These are phyloP conservation scores for Rhododendron mucronatum DNA, from an alignment of 148 eudicot species.

Conservation along the genomic window DNA sequence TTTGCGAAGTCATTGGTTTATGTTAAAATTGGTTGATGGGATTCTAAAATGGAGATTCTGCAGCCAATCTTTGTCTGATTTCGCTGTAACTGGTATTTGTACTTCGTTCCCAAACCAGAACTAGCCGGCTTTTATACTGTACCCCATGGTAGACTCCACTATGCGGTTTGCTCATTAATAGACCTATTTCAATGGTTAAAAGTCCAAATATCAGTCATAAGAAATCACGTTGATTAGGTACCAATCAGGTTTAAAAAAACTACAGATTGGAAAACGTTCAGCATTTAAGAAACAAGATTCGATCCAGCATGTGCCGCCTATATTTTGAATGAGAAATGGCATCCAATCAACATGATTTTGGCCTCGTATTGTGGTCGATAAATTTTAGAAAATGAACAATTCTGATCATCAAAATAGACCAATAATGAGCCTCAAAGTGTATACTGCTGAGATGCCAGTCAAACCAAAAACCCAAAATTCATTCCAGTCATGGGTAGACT, in stretches of 20 bases:
- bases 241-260: background rate
- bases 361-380: background rate
- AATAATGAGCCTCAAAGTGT: background rate
- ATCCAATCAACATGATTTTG: background rate
- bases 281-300: background rate
- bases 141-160: background rate
- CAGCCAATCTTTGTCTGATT: background rate
- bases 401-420: background rate
- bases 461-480: background rate
- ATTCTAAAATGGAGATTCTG: background rate
- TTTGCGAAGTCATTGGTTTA: background rate
- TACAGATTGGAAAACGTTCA: background rate
- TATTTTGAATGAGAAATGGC: background rate
- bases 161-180: too few relatives aligned
- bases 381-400: background rate
- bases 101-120: background rate
- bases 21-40: background rate
- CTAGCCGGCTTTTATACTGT: background rate
- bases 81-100: background rate
- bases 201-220: background rate
- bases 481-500: background rate
- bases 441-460: background rate
- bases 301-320: background rate
- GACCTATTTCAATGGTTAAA: too few relatives aligned
- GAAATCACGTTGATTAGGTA: background rate